A percentile compares a stretch with the other conserved stretches of the same genome.
Evolutionary conservation across 495 filamentous ascomycete species (phyloP).

Genomic region (Letharia columbiana): DNA sequence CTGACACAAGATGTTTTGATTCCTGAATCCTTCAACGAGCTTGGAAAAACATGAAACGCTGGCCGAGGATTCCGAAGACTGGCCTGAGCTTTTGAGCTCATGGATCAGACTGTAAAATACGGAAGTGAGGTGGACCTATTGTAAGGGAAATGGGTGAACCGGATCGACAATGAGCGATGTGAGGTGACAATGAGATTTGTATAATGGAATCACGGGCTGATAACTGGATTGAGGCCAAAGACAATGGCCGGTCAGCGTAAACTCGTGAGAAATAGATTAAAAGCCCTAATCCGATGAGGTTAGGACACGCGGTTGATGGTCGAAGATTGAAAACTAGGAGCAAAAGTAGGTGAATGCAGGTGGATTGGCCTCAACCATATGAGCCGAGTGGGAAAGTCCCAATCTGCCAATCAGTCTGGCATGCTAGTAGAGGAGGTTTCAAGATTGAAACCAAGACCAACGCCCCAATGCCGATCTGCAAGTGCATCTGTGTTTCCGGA

Average conservation of each 20-base stretch:
- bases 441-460: not conserved
- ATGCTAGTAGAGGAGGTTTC: not conserved
- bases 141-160: not conserved
- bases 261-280: not conserved
- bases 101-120: not conserved
- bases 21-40: not conserved
- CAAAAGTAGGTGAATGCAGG: not conserved
- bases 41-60: not conserved
- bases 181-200: not conserved
- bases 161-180: not conserved
- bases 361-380: not conserved
- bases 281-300: not conserved
- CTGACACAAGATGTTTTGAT: not conserved
- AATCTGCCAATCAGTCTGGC: not conserved
- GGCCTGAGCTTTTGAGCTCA: not conserved
- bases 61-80: not conserved
- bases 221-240: not conserved
- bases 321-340: not conserved
- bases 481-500: not conserved
- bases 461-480: not conserved
- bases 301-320: not conserved
- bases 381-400: not conserved
- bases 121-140: not conserved
- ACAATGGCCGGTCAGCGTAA: not conserved
- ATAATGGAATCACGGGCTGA: not conserved